Evolutionary conservation across 2,329 filamentous ascomycete genomes (phyloP), one percentile per base, ranked within the genome.

Genomic region (Remersonia thermophila): DNA sequence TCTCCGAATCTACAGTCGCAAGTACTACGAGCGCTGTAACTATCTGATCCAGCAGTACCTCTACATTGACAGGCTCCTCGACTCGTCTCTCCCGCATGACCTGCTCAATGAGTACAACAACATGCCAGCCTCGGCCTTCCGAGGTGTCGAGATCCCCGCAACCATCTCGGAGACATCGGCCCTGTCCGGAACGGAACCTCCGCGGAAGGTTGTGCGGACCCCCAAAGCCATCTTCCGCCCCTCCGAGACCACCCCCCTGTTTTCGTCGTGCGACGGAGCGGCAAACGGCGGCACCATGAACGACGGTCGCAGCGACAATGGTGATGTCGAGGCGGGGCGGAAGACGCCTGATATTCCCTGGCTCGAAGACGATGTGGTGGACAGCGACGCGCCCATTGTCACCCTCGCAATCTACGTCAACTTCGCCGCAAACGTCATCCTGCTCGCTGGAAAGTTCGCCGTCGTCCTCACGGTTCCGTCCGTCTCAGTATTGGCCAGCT

Each of bases 11-110:
- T 10, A 7, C 44, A 80, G 75, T 41, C 81, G 86, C 32, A 54
- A 79, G 51, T 95, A 94, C 61, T 93, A 96, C 53, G 80, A 93
- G 63, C 76, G 83, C 30, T 89, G 79, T 53, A 96, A 96, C 60
- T 77, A 79, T 47, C 67, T 95, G 30, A 77, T 96, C 40, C 83
- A 91, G 56, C 82, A 93, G 55, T 96, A 95, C 56, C 68, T 93
- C 44, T 95, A 93, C 56, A 94, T 95, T 49, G 89, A 95, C 59
- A 75, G 80, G 35, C 66, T 96, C 38, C 70, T 96, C 42, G 86
- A 94, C 59, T 94, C 85, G 7, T 87, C 84, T 20, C 73, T 94
- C n/a, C 87, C 87, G 2, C 87, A 93, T 53, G 80, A 89, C 50
- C 66, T 96, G 30, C 77, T 96, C 39, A 87, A 93, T 53, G 87